phyloP scores from a whole-genome alignment of 108 stramenopile species.

The Bacterosira constricta region DNA sequence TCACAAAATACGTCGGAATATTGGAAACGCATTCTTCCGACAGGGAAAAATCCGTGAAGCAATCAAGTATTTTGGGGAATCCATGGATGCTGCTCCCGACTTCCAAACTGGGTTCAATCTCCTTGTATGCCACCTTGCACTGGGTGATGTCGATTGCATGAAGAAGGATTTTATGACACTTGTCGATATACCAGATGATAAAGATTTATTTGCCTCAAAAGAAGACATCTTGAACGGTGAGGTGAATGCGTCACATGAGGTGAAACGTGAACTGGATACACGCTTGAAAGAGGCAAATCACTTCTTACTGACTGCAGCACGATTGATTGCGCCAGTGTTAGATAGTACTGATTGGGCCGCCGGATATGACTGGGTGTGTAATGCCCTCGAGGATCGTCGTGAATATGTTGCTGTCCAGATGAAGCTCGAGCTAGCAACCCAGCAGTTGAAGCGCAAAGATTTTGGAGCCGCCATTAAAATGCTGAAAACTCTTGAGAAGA shows the following conservation, averaged over 20 bases:
- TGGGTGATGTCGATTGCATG: conserved; percentile 77
- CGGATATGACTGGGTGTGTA: conserved; percentile 83
- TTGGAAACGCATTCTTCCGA: conserved; percentile 84
- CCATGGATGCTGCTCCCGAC: conserved; percentile 68
- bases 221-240: background rate
- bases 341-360: conserved; percentile 56
- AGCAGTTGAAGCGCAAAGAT: conserved; percentile 35
- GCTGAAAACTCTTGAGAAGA: conserved; percentile 83
- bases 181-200: conserved; percentile 42
- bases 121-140: conserved; percentile 82
- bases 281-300: conserved; percentile 8
- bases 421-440: conserved; percentile 72
- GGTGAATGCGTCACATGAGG: background rate
- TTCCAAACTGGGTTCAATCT: conserved; percentile 88
- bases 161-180: conserved; percentile 64
- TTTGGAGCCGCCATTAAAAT: conserved; percentile 43
- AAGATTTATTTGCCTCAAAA: background rate
- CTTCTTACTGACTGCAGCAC: conserved; percentile 37
- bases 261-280: background rate
- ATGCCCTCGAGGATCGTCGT: conserved; percentile 61
- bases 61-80: conserved; percentile 76
- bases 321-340: conserved; percentile 75
- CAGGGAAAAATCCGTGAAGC: conserved; percentile 84
- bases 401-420: conserved; percentile 67
- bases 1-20: conserved; percentile 82